phyloP scores from a whole-genome alignment of 176 grass and related monocot species.

The Avena insularis region DNA sequence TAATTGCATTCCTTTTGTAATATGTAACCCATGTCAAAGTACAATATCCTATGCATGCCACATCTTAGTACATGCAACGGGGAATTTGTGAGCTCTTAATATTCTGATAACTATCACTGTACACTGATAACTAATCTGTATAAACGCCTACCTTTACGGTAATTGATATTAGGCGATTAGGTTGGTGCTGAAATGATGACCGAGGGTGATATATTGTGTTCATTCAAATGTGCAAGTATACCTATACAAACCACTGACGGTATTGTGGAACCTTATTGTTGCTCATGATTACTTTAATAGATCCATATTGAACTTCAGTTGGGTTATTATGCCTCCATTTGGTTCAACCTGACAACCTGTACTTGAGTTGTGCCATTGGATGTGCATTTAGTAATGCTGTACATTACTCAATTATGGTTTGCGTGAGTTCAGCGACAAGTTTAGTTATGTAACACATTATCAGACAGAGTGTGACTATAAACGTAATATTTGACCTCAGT shows the following conservation, averaged over 20 bases:
- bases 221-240: background rate
- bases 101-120: background rate
- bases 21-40: background rate
- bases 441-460: background rate
- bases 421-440: background rate
- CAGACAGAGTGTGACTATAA: background rate
- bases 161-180: constrained; percentile 8
- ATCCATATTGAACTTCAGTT: constrained; percentile 1
- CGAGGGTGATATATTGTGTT: background rate
- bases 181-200: background rate
- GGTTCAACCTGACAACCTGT: background rate
- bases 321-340: background rate
- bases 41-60: background rate
- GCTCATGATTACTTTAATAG: background rate
- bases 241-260: background rate
- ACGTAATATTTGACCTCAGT: background rate
- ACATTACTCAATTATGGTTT: background rate
- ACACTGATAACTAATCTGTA: no score
- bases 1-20: background rate
- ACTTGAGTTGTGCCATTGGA: background rate
- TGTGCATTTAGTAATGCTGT: background rate
- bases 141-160: constrained; percentile 1
- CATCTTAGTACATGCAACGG: background rate
- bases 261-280: background rate
- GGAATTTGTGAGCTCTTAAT: background rate